Conservation (phyloP, 192 early-diverging fungal genomes). For the Anaeromyces robustus region DNA sequence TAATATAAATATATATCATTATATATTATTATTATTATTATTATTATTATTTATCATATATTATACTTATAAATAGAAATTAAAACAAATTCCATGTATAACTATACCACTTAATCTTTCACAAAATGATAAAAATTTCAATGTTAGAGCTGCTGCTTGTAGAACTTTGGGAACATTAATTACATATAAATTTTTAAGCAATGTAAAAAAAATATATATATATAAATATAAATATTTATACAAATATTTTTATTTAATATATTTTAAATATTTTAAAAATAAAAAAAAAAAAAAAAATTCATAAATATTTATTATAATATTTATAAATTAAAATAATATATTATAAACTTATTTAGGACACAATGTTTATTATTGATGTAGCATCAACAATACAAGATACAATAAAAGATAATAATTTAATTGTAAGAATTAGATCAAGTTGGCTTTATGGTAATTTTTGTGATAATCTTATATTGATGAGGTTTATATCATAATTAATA, state of each 20-base stretch:
- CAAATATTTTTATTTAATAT: too few relatives aligned
- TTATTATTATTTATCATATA: too few relatives aligned
- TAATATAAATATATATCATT: too few relatives aligned
- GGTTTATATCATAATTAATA: background rate
- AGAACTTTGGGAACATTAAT: background rate
- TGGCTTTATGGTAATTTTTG: background rate
- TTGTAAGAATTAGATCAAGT: background rate
- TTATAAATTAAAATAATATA: too few relatives aligned
- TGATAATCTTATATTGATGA: background rate
- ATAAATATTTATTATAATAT: too few relatives aligned
- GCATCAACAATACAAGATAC: background rate
- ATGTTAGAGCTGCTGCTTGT: background rate
- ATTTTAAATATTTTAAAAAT: too few relatives aligned
- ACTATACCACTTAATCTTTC: background rate
- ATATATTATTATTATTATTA: too few relatives aligned
- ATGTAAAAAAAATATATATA: too few relatives aligned
- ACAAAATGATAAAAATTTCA: background rate
- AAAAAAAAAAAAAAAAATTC: too few relatives aligned
- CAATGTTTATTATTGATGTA: background rate
- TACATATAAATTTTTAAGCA: background rate
- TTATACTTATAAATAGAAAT: background rate
- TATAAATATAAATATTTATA: too few relatives aligned
- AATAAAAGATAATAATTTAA: background rate
- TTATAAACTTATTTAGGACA: background rate
- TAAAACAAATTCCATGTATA: background rate